phyloP scores from a whole-genome alignment of 805 yeast species.

The Clavispora fructus region DNA sequence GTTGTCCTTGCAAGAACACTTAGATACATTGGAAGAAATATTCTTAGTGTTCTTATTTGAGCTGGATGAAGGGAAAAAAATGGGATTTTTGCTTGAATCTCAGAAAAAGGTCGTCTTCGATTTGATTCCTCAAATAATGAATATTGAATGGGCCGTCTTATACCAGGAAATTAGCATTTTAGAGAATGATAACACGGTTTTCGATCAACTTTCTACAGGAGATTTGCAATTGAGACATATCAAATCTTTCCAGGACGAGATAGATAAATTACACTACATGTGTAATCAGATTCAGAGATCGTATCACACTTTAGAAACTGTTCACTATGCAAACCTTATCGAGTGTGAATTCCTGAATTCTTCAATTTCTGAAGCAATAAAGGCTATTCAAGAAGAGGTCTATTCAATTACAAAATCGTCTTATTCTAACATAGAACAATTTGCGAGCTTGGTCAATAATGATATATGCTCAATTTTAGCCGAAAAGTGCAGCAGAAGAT shows the following conservation, averaged over 20 bases:
- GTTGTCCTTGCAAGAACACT: conserved; percentile 45
- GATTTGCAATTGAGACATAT: conserved; percentile 24
- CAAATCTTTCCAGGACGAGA: conserved; percentile 19
- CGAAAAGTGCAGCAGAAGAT: conserved; percentile 15
- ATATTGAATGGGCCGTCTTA: conserved; percentile 9
- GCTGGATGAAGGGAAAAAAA: conserved; percentile 34
- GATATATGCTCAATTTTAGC: conserved; percentile 18
- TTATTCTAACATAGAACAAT: conserved; percentile 13
- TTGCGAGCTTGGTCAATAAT: conserved; percentile 19
- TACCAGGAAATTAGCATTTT: conserved; percentile 16
- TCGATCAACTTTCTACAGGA: conserved; percentile 33
- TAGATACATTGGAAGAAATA: conserved; percentile 35
- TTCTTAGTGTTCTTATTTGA: conserved; percentile 15
- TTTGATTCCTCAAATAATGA: conserved; percentile 5
- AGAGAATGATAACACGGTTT: conserved; percentile 21
- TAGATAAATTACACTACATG: conserved; percentile 14
- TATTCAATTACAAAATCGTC: neutral
- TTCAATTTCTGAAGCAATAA: conserved; percentile 1
- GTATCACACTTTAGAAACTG: conserved; percentile 1
- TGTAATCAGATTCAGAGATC: conserved; percentile 5
- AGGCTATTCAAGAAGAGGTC: conserved; percentile 4
- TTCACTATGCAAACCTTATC: conserved; percentile 2
- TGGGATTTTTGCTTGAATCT: conserved; percentile 35
- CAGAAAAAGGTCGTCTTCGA: conserved; percentile 29
- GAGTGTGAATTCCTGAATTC: conserved; percentile 2